Evolutionary conservation across 495 filamentous ascomycete species (phyloP), one percentile per base, ranked within the genome.

Genomic region (Apiosordaria backusii): DNA sequence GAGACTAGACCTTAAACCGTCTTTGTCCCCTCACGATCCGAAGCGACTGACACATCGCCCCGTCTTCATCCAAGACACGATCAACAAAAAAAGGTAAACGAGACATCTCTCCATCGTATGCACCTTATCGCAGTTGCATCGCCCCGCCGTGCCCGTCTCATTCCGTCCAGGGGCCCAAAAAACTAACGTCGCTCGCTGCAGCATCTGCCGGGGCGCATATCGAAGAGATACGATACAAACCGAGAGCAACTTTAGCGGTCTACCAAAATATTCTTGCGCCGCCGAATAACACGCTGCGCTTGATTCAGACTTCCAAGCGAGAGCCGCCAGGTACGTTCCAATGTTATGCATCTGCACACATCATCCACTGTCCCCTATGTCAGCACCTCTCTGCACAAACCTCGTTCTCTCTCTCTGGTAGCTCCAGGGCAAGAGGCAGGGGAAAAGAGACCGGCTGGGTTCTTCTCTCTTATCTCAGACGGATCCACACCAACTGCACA

Each of bases 381-480:
- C 52, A 55, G 4, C 52, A 55, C 52, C 52, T 23, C 52, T 23
- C 52, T 55, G 22, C 52, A 23, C 52, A 55, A 55, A 55, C n/a
- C 16, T 53, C 19, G 4, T 21, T 53, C 50, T 55, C 52, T 55
- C 52, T 22, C 21, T n/a, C 52, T 55, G 52, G 52, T 55, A 55
- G 52, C 22, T 55, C 52, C 52, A 55, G 52, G 52, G 52, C 52
- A 21, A 55, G 52, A 55, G 22, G 6, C 52, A 55, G 52, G 52
- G 52, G 19, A 55, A 55, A 55, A 23, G 22, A 18, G 21, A 55
- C n/a, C 4, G 9, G 7, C 52, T 7, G 7, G n/a, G 52, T 21
- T 19, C 52, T 53, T 21, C 19, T 57, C 45, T 63, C 61, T 63
- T 63, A 63, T 63, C 52, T 55, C 52, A 23, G 22, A 21, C n/a